Evolutionary conservation across 257 asterid species (phyloP).

Genomic region (Rauvolfia tetraphylla): DNA sequence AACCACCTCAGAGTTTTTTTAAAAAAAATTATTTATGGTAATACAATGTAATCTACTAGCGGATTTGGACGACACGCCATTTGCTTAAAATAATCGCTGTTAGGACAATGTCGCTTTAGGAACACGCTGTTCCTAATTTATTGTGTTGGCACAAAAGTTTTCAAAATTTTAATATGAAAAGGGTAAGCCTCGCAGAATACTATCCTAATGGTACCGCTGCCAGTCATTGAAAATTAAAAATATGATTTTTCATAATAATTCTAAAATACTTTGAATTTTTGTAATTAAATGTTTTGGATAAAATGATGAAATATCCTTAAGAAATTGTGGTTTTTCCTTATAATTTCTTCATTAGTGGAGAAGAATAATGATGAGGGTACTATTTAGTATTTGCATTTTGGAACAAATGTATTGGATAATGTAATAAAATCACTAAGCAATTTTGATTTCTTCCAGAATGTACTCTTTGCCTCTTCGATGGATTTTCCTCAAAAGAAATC

Average conservation of each 20-base stretch:
- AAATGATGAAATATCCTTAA: neutral
- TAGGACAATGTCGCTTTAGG: conserved; percentile 1
- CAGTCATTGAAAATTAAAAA: no score
- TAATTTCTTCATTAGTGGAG: neutral
- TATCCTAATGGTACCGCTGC: no score
- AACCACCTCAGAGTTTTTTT: conserved; percentile 3
- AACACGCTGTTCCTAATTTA: neutral
- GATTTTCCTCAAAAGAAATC: no score
- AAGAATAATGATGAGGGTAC: neutral
- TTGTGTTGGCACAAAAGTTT: neutral
- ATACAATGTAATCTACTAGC: neutral
- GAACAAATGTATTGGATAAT: neutral
- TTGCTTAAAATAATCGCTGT: neutral
- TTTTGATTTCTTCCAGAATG: no score
- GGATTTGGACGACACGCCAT: neutral
- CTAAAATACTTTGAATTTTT: neutral
- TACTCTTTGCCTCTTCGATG: no score
- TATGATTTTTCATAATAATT: neutral
- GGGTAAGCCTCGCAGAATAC: no score
- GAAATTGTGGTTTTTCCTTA: neutral
- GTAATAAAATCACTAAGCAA: no score
- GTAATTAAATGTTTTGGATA: neutral
- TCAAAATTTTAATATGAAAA: no score
- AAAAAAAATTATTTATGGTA: neutral
- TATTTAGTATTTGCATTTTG: neutral